Evolutionary conservation across 768 basidiomycete genomes (phyloP).

Genomic region (Cyclocybe cylindracea): DNA sequence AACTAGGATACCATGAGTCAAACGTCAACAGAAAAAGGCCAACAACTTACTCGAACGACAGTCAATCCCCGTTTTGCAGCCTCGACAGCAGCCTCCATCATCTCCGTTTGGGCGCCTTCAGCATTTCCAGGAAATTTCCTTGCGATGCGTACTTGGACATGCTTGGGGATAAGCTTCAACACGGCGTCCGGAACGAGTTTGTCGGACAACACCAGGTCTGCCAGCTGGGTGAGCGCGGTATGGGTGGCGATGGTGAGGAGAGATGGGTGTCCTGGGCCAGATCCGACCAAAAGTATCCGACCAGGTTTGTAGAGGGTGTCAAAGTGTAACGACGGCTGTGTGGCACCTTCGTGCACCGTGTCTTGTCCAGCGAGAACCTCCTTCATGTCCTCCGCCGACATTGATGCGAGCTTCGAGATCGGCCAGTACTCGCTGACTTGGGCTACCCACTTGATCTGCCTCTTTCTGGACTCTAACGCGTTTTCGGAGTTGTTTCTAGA

Average conservation of each 20-base stretch:
- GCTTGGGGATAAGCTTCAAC: conserved; percentile 77
- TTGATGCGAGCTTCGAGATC: conserved; percentile 67
- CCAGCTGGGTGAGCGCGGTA: conserved; percentile 72
- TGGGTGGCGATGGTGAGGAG: conserved; percentile 89
- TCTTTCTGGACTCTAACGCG: conserved; percentile 45
- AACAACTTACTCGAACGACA: conserved; percentile 75
- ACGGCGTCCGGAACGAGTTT: conserved; percentile 93
- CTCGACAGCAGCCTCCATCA: conserved; percentile 90
- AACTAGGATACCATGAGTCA: conserved; percentile 46
- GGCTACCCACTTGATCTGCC: conserved; percentile 90
- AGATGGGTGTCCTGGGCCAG: conserved; percentile 93
- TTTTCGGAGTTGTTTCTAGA: conserved; percentile 42
- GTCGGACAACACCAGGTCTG: conserved; percentile 91
- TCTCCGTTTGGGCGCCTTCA: conserved; percentile 90
- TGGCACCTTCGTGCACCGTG: conserved; percentile 3
- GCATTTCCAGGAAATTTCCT: conserved; percentile 98
- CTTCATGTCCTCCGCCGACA: conserved; percentile 70
- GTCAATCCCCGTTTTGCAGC: conserved; percentile 78
- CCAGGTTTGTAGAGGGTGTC: conserved; percentile 46
- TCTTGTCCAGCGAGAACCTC: conserved; percentile 51
- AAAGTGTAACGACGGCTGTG: conserved; percentile 31
- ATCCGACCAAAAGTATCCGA: conserved; percentile 88
- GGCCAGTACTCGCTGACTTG: conserved; percentile 98
- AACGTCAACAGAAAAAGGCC: conserved; percentile 2
- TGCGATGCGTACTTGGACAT: conserved; percentile 81